phyloP scores from a whole-genome alignment of 108 stramenopile genomes.

The Nitzschia putrida region DNA sequence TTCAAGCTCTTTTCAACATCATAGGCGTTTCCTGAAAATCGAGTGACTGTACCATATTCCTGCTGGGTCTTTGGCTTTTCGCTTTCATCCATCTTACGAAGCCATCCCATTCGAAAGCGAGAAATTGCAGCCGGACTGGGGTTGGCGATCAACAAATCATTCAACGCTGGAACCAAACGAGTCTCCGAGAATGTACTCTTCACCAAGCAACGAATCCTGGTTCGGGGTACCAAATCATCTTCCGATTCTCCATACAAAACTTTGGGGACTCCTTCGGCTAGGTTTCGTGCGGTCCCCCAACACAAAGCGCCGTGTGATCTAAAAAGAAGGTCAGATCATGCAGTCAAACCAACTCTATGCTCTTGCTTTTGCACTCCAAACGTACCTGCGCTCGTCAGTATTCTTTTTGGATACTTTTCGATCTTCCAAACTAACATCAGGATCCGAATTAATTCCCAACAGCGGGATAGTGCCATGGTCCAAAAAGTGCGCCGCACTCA shows the following conservation, averaged over 20 bases:
- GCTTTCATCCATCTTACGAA: slow-evolving; percentile 35
- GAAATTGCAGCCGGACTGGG: slow-evolving; percentile 91
- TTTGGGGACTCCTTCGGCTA: slow-evolving; percentile 70
- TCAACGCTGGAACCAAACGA: slow-evolving; percentile 89
- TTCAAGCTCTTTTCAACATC: slow-evolving; percentile 78
- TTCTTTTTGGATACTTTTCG: slow-evolving; percentile 66
- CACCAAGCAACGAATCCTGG: slow-evolving; percentile 88
- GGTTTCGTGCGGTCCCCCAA: slow-evolving; percentile 71
- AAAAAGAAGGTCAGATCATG: background rate
- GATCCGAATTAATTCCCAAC: slow-evolving; percentile 84
- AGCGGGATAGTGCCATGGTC: slow-evolving; percentile 87
- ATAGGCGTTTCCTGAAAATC: slow-evolving; percentile 74
- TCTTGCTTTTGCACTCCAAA: background rate
- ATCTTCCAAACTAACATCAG: slow-evolving; percentile 51
- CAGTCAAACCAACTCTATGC: background rate
- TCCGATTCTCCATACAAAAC: slow-evolving; percentile 70
- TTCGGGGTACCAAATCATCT: slow-evolving; percentile 36
- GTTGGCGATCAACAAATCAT: slow-evolving; percentile 95
- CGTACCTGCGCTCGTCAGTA: slow-evolving; percentile 81
- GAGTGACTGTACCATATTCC: slow-evolving; percentile 68
- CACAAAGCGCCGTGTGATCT: slow-evolving; percentile 93
- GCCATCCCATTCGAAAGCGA: slow-evolving; percentile 88
- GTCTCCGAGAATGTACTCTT: slow-evolving; percentile 94
- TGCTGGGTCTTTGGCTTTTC: slow-evolving; percentile 17
- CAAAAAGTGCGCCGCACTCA: slow-evolving; percentile 85